A percentile compares a stretch with the other conserved stretches of the same genome.
These are phyloP conservation scores for Penicillium sp. DNA, from an alignment of 2,329 filamentous ascomycete genomes.

Conservation along the genomic window DNA sequence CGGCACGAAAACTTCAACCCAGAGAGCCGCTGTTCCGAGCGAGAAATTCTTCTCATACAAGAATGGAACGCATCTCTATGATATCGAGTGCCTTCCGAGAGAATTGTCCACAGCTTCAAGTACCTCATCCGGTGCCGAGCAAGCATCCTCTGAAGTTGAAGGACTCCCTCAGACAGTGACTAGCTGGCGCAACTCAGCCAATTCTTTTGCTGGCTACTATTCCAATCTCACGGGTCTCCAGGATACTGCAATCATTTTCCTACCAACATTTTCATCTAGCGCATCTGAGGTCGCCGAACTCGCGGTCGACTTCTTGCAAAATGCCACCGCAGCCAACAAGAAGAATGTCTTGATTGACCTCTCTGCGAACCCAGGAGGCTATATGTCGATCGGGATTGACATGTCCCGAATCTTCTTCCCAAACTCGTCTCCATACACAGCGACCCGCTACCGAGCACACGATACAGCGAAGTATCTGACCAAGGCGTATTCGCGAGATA, in stretches of 20 bases:
- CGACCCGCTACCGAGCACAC: slow-evolving; percentile 50
- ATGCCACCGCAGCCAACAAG: slow-evolving; percentile 46
- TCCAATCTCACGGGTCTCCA: slow-evolving; percentile 42
- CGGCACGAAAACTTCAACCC: slow-evolving; percentile 18
- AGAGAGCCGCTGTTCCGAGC: slow-evolving; percentile 19
- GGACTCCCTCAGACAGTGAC: slow-evolving; percentile 19
- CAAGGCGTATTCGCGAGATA: slow-evolving; percentile 23
- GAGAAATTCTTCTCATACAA: slow-evolving; percentile 23
- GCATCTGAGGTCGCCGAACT: slow-evolving; percentile 20
- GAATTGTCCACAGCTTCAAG: slow-evolving; percentile 10
- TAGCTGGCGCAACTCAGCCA: slow-evolving; percentile 18
- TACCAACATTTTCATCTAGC: slow-evolving; percentile 28
- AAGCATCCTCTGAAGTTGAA: slow-evolving; percentile 19
- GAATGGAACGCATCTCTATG: slow-evolving; percentile 21
- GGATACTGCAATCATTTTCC: slow-evolving; percentile 49
- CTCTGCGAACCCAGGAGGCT: slow-evolving; percentile 61
- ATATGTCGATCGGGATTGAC: slow-evolving; percentile 49
- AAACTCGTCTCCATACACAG: slow-evolving; percentile 44
- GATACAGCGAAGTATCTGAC: slow-evolving; percentile 41
- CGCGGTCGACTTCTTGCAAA: slow-evolving; percentile 26
- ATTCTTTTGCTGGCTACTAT: slow-evolving; percentile 49
- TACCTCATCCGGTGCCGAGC: slow-evolving; percentile 15
- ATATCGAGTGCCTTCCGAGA: slow-evolving; percentile 21
- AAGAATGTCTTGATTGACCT: slow-evolving; percentile 67
- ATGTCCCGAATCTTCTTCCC: slow-evolving; percentile 60